Base-by-base conservation (phyloP, 352 stramenopile genomes). In the Globisporangium solare region DNA sequence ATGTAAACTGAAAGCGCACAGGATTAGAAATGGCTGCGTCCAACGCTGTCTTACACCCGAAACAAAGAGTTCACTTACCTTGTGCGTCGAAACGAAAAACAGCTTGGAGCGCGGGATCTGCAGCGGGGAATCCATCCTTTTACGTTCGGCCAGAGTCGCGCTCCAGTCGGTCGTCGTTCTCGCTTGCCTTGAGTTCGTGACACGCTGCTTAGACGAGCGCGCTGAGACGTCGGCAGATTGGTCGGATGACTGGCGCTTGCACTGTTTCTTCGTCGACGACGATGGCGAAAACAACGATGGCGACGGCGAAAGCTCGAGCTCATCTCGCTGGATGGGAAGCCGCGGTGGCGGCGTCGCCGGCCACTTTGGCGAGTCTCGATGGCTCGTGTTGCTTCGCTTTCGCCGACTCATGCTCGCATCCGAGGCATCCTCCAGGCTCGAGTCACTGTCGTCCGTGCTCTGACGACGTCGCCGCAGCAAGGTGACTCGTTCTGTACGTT, bases 21-120 rank as follows among this genome's bases (percentile, higher is more conserved):
- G 2, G 3, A 52, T 10, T 14, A 18, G 27, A 43, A 43, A 43
- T 43, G 10, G 39, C 27, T 35, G 10, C 5, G 3, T 35, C 27
- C 27, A 35, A 35, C 6, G 27, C 27, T 35, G 3, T 35, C 10
- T 41, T 51, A 22, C 2, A 47, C 21, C n/a, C n/a, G n/a, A n/a
- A 43, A 14, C 11, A 64, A 39, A 39, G n/a, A 21, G 51, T 15
- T 3, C 14, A 32, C 13, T 13, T 51, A 86, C 80, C 78, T 91
- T 89, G 54, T 74, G 77, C 3, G 78, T 89, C 3, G 81, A 85
- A 0, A 71, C 80, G 57, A 91, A 91, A 60, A 91, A 91, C 8
- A 91, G 60, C 41, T 73, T 86, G 18, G 68, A 68, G 17, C 63
- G 47, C 41, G 32, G 31, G 2, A 4, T 21, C 15, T 6, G 15